These are phyloP conservation scores for Apiosordaria backusii DNA, from an alignment of 495 filamentous ascomycete genomes.

Conservation along the genomic window DNA sequence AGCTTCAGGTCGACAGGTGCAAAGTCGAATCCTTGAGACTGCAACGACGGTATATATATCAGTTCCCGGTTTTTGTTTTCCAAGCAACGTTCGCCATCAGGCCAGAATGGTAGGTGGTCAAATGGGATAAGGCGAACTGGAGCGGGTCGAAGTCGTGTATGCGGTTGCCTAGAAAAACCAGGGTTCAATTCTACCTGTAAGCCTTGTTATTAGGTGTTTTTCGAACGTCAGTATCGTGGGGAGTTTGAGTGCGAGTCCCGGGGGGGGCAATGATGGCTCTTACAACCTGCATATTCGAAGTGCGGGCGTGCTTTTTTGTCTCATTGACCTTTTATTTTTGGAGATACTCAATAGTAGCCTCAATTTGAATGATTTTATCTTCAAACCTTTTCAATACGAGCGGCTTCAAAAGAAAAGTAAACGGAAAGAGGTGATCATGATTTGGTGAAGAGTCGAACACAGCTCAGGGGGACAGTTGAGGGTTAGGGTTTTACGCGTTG, in stretches of 20 bases:
- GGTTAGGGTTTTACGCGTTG: constrained; percentile 16
- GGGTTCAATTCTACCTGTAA: background rate
- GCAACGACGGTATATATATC: background rate
- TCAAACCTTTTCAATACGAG: background rate
- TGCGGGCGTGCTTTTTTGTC: background rate
- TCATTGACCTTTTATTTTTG: background rate
- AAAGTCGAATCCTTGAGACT: background rate
- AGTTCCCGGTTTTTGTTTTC: background rate
- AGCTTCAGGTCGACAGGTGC: background rate
- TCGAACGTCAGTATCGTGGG: background rate
- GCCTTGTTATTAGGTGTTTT: background rate
- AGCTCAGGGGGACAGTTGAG: constrained; percentile 9
- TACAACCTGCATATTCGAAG: background rate
- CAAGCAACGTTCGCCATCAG: background rate
- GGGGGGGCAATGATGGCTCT: background rate
- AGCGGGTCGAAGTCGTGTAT: background rate
- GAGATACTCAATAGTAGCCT: background rate
- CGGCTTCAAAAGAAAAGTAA: background rate
- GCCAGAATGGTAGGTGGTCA: background rate
- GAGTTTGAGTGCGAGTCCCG: background rate
- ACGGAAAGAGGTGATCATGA: background rate
- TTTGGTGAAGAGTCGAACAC: background rate
- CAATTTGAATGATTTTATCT: background rate
- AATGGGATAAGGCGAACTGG: background rate
- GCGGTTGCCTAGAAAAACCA: background rate